Percentiles rank a stretch among this genome's conserved stretches.
Conservation (phyloP, 345 rosid species). For the Acer saccharum region DNA sequence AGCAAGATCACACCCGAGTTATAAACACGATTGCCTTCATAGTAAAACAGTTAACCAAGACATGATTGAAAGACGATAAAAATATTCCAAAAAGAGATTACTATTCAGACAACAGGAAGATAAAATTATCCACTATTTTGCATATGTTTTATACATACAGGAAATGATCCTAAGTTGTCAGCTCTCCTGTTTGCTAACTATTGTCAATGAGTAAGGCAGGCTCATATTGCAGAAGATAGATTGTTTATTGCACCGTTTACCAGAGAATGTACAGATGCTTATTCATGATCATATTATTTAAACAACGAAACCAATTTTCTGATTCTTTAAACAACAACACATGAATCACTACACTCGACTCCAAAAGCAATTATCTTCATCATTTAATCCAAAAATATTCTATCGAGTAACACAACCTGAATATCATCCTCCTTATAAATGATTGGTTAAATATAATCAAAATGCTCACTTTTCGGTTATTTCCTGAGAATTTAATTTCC, state of each 20-base stretch:
- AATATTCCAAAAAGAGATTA: no score
- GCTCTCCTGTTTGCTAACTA: background rate
- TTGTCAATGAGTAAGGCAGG: background rate
- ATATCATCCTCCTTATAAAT: background rate
- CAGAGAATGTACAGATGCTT: background rate
- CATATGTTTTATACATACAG: no score
- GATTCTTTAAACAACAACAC: background rate
- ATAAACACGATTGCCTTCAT: background rate
- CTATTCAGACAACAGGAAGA: background rate
- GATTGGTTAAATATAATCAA: background rate
- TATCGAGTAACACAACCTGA: background rate
- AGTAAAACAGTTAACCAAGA: background rate
- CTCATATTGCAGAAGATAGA: background rate
- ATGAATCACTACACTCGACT: background rate
- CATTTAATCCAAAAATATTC: background rate
- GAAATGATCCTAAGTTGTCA: background rate
- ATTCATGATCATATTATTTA: background rate
- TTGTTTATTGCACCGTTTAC: background rate
- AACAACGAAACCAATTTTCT: background rate
- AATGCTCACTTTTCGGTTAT: background rate
- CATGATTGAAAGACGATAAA: background rate
- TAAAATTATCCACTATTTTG: background rate
- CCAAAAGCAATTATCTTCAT: background rate
- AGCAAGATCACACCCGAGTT: slow-evolving; percentile 6
- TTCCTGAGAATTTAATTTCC: background rate